Evolutionary conservation across 2,329 filamentous ascomycete genomes (phyloP), one percentile per base, ranked within the genome.

Genomic region (Didymella keratinophila): DNA sequence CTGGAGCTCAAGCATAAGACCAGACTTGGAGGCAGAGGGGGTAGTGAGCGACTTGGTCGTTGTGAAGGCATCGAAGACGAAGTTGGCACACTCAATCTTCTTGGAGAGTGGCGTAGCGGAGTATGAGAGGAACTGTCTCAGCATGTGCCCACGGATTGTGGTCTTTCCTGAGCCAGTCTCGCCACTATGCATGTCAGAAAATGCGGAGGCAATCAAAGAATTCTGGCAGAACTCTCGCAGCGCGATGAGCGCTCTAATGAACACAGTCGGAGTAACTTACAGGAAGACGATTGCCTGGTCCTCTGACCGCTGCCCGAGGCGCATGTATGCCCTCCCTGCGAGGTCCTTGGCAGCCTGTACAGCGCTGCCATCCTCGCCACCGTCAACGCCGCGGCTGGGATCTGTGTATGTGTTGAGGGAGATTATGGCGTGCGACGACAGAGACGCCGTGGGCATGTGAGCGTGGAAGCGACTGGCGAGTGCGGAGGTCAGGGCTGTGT

Each of bases 131-230:
- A 99, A 84, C 1, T 93, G 87, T 23, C 93, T 90, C 44, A 99
- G 82, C 53, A 97, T 82, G 76, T 98, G 95, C 42, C 92, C 91
- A 62, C 95, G 89, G 71, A 98, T 83, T 0, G 95, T 99, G 0
- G 95, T 97, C 81, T 99, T 99, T 69, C 95, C 95, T 30, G 95
- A 89, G 44, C 95, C 95, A 56, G 93, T 96, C 84, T 99, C 95
- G 78, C 95, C 95, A 66, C 93, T 97, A 43, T 2, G 2, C 2
- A 28, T 43, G 52, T 66, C 60, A 32, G 14, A 32, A 32, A 4
- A 6, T 16, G 6, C 30, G 4, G 12, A 32, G 30, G 30, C 16
- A 32, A 12, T 32, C 12, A 16, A 9, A 30, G 28, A 10, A 8
- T 10, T 3, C 4, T 10, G 28, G 28, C 8, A 12, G 11, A 11